A percentile compares a stretch with the other conserved stretches of the same genome.
Conservation (phyloP, 2,329 filamentous ascomycete genomes). For the Fusarium sp. region DNA sequence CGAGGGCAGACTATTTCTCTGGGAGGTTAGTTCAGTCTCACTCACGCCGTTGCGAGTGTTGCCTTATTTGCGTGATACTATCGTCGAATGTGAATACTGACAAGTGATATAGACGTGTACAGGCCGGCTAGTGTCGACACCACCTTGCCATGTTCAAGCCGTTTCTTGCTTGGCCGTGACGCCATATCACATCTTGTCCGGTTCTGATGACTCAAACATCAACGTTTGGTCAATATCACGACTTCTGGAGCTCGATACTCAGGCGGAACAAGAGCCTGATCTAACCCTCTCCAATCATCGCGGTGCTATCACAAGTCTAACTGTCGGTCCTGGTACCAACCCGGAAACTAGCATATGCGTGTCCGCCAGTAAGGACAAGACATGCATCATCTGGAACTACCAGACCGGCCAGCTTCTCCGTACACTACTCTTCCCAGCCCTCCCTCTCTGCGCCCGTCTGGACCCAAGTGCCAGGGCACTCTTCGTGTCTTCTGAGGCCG, state of each 20-base stretch:
- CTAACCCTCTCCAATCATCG: slow-evolving; percentile 82
- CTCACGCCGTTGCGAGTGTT: slow-evolving; percentile 21
- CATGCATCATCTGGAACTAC: slow-evolving; percentile 93
- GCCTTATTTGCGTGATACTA: slow-evolving; percentile 11
- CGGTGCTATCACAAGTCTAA: slow-evolving; percentile 73
- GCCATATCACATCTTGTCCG: slow-evolving; percentile 78
- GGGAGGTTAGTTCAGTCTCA: slow-evolving; percentile 74
- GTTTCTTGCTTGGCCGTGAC: slow-evolving; percentile 80
- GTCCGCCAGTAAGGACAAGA: slow-evolving; percentile 86
- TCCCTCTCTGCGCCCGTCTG: slow-evolving; percentile 76
- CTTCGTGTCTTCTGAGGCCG: slow-evolving; percentile 83
- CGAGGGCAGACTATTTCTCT: slow-evolving; percentile 86
- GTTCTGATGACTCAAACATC: slow-evolving; percentile 86
- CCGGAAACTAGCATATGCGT: slow-evolving; percentile 81
- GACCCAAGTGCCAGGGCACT: slow-evolving; percentile 87
- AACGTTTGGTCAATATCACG: slow-evolving; percentile 88
- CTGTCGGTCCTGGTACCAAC: slow-evolving; percentile 72
- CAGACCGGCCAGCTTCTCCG: slow-evolving; percentile 78
- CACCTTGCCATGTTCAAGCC: slow-evolving; percentile 80
- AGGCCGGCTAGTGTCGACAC: slow-evolving; percentile 78
- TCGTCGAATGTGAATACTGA: slow-evolving; percentile 34
- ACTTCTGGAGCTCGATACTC: slow-evolving; percentile 70
- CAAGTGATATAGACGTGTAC: slow-evolving; percentile 68
- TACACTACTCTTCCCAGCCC: slow-evolving; percentile 81
- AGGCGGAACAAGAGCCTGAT: slow-evolving; percentile 72